These are phyloP conservation scores for Fraxinus cuspidata DNA, from an alignment of 257 asterid genomes.

Conservation along the genomic window DNA sequence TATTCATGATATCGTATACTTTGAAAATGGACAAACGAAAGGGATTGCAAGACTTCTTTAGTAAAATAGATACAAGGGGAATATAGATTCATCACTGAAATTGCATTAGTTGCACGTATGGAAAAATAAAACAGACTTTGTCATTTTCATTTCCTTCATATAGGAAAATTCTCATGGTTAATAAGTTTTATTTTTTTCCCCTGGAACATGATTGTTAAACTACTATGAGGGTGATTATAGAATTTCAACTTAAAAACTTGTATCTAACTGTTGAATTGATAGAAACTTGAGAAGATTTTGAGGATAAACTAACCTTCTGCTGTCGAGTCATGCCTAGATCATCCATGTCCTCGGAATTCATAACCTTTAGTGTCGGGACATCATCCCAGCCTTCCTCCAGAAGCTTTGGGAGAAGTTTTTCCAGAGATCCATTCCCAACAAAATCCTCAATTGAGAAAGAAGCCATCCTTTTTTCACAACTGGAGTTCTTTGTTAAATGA, in stretches of 20 bases:
- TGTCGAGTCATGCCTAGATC: slow-evolving; percentile 62
- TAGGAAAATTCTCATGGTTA: not conserved
- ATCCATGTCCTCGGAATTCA: slow-evolving; percentile 70
- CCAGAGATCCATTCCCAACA: slow-evolving; percentile 71
- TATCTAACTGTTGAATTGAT: not conserved
- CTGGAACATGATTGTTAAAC: not conserved
- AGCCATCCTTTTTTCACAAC: not conserved
- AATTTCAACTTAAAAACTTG: not conserved
- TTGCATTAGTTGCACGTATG: not conserved
- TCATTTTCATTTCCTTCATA: not conserved
- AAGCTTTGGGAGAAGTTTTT: slow-evolving; percentile 57
- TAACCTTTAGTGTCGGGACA: slow-evolving; percentile 80
- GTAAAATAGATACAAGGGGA: not conserved
- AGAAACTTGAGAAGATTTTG: slow-evolving; percentile 12
- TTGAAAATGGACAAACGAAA: not conserved
- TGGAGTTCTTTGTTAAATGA: not conserved
- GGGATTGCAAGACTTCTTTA: not conserved
- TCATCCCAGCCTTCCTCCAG: slow-evolving; percentile 90
- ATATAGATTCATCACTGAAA: not conserved
- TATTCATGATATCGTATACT: not conserved
- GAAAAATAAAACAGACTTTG: not conserved
- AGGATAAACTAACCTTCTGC: slow-evolving; percentile 62
- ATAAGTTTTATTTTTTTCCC: not conserved
- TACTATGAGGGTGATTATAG: not conserved
- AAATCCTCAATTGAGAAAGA: slow-evolving; percentile 78